Evolutionary conservation across 768 basidiomycete genomes (phyloP), one percentile per base, ranked within the genome.

Genomic region (Phaeotremella skinneri): DNA sequence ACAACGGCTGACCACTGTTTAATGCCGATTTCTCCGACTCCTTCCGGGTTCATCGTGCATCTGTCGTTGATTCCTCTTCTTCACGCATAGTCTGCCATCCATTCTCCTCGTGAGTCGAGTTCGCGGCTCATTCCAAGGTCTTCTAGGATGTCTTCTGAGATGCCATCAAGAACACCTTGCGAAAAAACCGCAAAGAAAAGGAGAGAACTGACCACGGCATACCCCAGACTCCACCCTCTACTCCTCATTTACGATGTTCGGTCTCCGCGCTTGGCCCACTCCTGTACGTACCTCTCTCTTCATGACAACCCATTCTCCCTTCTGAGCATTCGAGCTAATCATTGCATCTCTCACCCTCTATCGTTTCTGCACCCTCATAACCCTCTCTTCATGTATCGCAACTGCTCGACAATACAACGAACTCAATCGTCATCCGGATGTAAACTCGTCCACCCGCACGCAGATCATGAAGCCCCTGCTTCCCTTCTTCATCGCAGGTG

Each of bases 201-300:
- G 34, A 37, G 9, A 17, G 34, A 37, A 37, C 34, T 37, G 34
- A 37, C n/a, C n/a, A n/a, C 34, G 34, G 34, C 34, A 37, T 7
- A 37, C 34, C 17, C 17, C 34, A 37, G 34, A 7, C 7, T 37
- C 34, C 7, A 17, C 7, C 34, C 34, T 17, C 34, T 37, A 37
- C 34, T 17, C 32, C 17, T 20, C 13, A 50, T 2, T 45, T 26
- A 56, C 63, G 59, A 73, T 76, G 74, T 76, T 76, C 69, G 75
- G 75, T 66, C 71, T 76, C 55, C 67, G 71, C 56, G 75, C 75
- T 61, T 76, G 72, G 70, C 75, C 75, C 63, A 76, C 74, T 52
- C 72, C 74, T 48, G 74, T 76, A 61, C 41, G 72, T 69, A 41
- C 16, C 23, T 16, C 30, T 29, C 45, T 11, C 20, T 20, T 27